Percentiles rank a stretch among this genome's conserved stretches.
Evolutionary conservation across 2,329 filamentous ascomycete species (phyloP).

Genomic region (Paraconiothyrium sp.): DNA sequence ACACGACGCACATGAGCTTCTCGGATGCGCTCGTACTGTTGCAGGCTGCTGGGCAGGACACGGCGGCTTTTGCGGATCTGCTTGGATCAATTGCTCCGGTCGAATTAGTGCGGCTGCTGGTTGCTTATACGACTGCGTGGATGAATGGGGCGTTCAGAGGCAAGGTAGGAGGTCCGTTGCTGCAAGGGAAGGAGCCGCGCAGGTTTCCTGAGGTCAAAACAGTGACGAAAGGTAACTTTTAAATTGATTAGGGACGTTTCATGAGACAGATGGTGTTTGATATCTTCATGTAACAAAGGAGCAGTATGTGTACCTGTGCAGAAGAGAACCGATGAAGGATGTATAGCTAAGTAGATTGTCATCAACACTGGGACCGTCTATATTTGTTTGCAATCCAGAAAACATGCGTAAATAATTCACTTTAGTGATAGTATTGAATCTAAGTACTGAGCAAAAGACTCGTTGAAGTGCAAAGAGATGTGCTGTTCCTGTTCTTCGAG

Average conservation of each 20-base stretch:
- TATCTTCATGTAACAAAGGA: no score
- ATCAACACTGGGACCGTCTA: no score
- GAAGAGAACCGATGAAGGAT: not conserved
- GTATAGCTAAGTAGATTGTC: not conserved
- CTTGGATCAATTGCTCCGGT: slow-evolving; percentile 27
- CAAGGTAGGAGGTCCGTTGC: slow-evolving; percentile 26
- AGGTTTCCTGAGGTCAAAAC: slow-evolving; percentile 30
- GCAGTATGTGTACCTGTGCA: no score
- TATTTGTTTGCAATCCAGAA: no score
- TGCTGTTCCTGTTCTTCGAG: not conserved
- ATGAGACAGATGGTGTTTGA: no score
- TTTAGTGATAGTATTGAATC: no score
- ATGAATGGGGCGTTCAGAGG: slow-evolving; percentile 29
- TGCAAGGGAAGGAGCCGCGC: slow-evolving; percentile 26
- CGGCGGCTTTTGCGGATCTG: slow-evolving; percentile 18
- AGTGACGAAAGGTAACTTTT: slow-evolving; percentile 25
- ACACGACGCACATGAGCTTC: slow-evolving; percentile 29
- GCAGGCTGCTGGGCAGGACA: slow-evolving; percentile 29
- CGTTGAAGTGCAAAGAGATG: not conserved
- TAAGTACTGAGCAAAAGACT: no score
- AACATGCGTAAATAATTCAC: no score
- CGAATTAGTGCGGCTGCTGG: slow-evolving; percentile 21
- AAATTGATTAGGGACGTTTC: not conserved
- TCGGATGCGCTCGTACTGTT: slow-evolving; percentile 27
- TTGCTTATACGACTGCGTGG: slow-evolving; percentile 28